Conservation (phyloP, 805 yeast genomes). For the Myxozyma neotropica region DNA sequence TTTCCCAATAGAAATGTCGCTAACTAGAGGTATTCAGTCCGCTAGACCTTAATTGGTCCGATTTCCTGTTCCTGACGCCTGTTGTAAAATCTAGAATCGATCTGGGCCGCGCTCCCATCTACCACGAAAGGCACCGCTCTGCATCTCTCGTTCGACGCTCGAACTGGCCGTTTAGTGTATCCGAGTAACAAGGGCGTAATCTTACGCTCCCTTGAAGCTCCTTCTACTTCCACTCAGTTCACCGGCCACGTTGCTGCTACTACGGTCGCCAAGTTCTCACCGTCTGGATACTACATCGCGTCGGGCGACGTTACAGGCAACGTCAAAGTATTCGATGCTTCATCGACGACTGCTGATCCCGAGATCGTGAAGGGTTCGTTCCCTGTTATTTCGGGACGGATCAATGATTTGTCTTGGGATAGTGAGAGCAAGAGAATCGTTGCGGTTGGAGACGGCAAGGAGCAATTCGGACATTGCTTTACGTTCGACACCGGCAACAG, state of each 20-base stretch:
- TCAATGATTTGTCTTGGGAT: slow-evolving; percentile 89
- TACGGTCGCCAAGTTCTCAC: slow-evolving; percentile 83
- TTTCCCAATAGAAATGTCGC: neutral
- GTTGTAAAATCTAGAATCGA: slow-evolving; percentile 4
- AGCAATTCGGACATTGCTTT: slow-evolving; percentile 87
- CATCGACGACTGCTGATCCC: slow-evolving; percentile 47
- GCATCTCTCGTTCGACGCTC: slow-evolving; percentile 73
- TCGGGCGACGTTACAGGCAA: slow-evolving; percentile 91
- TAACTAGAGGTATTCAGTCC: neutral
- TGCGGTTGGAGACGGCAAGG: slow-evolving; percentile 94
- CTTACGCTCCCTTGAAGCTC: slow-evolving; percentile 64
- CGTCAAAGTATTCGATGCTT: slow-evolving; percentile 82
- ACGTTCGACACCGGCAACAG: slow-evolving; percentile 94
- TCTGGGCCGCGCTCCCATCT: slow-evolving; percentile 76
- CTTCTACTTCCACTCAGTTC: slow-evolving; percentile 63
- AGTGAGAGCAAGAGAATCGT: slow-evolving; percentile 80
- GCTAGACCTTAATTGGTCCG: neutral
- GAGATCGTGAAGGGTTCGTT: slow-evolving; percentile 72
- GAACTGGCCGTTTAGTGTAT: slow-evolving; percentile 73
- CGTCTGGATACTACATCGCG: slow-evolving; percentile 87
- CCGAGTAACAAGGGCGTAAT: slow-evolving; percentile 79
- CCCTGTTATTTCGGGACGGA: slow-evolving; percentile 70
- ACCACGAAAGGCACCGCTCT: slow-evolving; percentile 72
- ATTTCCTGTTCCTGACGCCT: neutral
- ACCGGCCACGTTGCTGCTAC: slow-evolving; percentile 69